A percentile compares a stretch with the other conserved stretches of the same genome.
Conservation (phyloP, 257 asterid genomes). For the Coffea canephora region DNA sequence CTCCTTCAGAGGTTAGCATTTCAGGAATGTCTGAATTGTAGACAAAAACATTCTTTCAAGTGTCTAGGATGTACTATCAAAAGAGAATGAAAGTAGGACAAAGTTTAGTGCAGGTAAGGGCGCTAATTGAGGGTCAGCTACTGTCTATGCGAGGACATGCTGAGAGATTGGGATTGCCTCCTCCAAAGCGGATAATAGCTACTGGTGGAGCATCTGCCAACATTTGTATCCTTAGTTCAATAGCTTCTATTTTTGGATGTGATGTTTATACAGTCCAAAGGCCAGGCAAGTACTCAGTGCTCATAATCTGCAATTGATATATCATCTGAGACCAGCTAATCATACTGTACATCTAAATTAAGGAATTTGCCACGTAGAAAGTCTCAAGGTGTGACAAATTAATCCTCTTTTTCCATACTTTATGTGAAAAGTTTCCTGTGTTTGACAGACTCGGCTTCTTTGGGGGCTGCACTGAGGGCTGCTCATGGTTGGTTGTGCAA, state of each 20-base stretch:
- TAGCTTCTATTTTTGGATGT: conserved; percentile 83
- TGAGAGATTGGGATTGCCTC: conserved; percentile 93
- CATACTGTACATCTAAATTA: too few relatives aligned
- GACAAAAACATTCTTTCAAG: background rate
- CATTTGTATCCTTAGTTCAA: conserved; percentile 41
- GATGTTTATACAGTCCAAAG: conserved; percentile 68
- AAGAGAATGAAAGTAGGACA: too few relatives aligned
- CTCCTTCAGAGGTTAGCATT: conserved; percentile 69
- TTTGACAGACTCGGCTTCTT: conserved; percentile 74
- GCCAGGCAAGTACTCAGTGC: conserved; percentile 46
- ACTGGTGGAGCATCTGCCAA: conserved; percentile 97
- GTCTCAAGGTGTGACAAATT: too few relatives aligned
- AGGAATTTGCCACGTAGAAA: too few relatives aligned
- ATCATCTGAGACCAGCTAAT: background rate
- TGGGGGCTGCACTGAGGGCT: conserved; percentile 92
- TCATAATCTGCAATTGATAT: background rate
- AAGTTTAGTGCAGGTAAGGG: conserved; percentile 58
- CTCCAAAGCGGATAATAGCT: conserved; percentile 88
- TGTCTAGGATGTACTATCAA: too few relatives aligned
- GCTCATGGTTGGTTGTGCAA: conserved; percentile 94
- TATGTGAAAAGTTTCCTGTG: too few relatives aligned
- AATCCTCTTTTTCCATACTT: too few relatives aligned
- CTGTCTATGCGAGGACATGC: conserved; percentile 89
- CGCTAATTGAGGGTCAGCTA: conserved; percentile 82
- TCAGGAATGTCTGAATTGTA: background rate